phyloP scores from a whole-genome alignment of 176 grass and related monocot species.

The Rhynchospora breviuscula region DNA sequence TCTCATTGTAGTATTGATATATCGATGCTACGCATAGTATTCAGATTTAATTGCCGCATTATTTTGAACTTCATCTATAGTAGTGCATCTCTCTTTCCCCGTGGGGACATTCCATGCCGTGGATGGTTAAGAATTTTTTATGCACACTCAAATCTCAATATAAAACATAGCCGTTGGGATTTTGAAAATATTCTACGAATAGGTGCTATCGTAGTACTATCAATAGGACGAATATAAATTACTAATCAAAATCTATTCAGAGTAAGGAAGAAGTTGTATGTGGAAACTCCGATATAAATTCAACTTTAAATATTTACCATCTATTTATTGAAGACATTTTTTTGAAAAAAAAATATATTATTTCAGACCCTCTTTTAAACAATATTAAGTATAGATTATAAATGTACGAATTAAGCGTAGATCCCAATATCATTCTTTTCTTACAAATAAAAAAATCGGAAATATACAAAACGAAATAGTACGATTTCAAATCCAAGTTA shows the following conservation, averaged over 20 bases:
- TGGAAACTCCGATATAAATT: not conserved
- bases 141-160: not conserved
- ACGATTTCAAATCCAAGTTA: not conserved
- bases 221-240: too few species aligned
- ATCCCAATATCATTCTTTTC: not conserved
- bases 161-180: not conserved
- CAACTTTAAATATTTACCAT: too few species aligned
- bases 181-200: too few species aligned
- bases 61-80: too few species aligned
- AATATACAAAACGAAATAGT: not conserved
- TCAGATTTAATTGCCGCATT: too few species aligned
- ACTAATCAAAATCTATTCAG: too few species aligned
- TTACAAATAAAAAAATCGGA: not conserved
- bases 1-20: too few species aligned
- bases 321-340: not conserved
- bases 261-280: not conserved
- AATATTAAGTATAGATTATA: not conserved
- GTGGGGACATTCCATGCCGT: too few species aligned
- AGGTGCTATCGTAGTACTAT: too few species aligned
- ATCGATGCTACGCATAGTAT: too few species aligned
- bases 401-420: not conserved
- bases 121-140: not conserved
- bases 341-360: not conserved
- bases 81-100: too few species aligned
- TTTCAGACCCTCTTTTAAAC: not conserved